Evolutionary conservation across 2,329 filamentous ascomycete species (phyloP), one percentile per base, ranked within the genome.

Genomic region (Cladophialophora psammophila): DNA sequence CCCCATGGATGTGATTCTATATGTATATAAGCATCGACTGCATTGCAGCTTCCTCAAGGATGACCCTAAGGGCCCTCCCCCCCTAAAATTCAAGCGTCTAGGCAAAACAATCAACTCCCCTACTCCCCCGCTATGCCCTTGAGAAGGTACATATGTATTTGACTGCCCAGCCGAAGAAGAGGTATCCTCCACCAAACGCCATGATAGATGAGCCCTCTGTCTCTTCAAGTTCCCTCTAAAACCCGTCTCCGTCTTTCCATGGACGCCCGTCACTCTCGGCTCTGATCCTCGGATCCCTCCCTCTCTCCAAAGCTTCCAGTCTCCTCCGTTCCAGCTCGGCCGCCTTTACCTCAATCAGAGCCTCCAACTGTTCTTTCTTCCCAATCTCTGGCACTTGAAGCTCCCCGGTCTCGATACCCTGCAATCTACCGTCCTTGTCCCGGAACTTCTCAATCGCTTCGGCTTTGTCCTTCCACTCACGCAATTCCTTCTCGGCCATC

Each of bases 241-340:
- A 87, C 2, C 83, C 84, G 74, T 87, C 84, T 0, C 84, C 85
- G 52, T 85, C 83, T 42, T 81, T 82, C 85, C 85, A 88, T 53
- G 78, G 76, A 60, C 85, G 80, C 40, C 86, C 85, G 8, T 80
- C 80, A 72, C 87, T 85, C 69, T 77, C 64, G 1, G 86, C 87
- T 64, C 87, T 77, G 61, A 82, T 78, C 68, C 72, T 77, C 0
- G 86, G 84, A 72, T 87, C 80, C 45, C 80, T 79, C 0, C 87
- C 87, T 62, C 83, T 79, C 60, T 82, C 74, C 8, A 83, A 74
- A 1, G 87, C 87, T 65, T 80, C 78, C 7, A 76, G 65, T 63
- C 80, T 80, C 55, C 80, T 71, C 36, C 73, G 69, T 18, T 81
- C 74, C 53, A 88, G 76, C 59, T 82, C 75, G 3, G 75, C 73